Percentiles rank a stretch among this genome's conserved stretches.
phyloP scores from a whole-genome alignment of 371 early-diverging fungal species.

The Mucor racemosus region DNA sequence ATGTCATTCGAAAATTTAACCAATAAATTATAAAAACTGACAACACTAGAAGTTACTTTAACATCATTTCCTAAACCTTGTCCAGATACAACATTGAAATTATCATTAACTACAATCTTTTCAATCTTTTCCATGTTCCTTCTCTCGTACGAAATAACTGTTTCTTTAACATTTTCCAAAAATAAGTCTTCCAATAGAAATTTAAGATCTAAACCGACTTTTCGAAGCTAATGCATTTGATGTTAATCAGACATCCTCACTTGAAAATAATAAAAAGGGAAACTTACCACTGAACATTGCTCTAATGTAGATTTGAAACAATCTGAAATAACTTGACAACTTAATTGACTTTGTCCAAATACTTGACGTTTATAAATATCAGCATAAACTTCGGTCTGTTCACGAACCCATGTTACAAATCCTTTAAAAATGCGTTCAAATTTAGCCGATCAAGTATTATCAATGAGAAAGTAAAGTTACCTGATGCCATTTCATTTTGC shows the following conservation, averaged over 20 bases:
- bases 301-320: conserved; percentile 82
- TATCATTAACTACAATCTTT: conserved; percentile 67
- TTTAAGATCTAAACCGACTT: conserved; percentile 82
- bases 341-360: conserved; percentile 74
- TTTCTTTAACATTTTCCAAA: conserved; percentile 69
- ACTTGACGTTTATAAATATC: conserved; percentile 88
- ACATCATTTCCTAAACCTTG: conserved; percentile 58
- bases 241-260: neutral
- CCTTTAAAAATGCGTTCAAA: no score
- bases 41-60: conserved; percentile 61
- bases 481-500: conserved; percentile 85
- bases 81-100: conserved; percentile 62
- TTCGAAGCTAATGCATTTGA: conserved; percentile 51
- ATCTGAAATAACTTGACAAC: conserved; percentile 82
- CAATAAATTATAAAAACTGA: conserved; percentile 71
- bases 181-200: conserved; percentile 86
- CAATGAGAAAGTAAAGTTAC: no score
- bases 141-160: conserved; percentile 68
- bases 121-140: conserved; percentile 55
- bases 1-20: conserved; percentile 82
- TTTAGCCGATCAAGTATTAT: no score
- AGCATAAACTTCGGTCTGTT: conserved; percentile 84
- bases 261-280: neutral
- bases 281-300: conserved; percentile 72
- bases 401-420: conserved; percentile 90